A percentile compares a stretch with the other conserved stretches of the same genome.
These are phyloP conservation scores for Mucor mucedo DNA, from an alignment of 371 early-diverging fungal genomes.

Conservation along the genomic window DNA sequence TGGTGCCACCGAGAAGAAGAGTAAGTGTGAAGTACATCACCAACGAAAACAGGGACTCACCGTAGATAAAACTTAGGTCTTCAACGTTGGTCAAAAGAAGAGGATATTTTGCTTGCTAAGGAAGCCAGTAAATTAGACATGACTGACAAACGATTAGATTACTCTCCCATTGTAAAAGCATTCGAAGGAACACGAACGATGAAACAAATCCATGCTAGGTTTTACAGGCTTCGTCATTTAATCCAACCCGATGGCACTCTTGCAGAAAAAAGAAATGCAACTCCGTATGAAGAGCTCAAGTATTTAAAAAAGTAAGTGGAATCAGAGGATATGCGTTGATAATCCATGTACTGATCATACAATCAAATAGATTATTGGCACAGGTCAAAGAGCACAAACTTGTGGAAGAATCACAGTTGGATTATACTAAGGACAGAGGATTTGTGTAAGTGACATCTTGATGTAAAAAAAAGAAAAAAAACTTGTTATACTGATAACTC, in stretches of 20 bases:
- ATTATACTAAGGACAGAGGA: conserved; percentile 14
- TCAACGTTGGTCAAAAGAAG: conserved; percentile 19
- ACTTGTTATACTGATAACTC: background rate
- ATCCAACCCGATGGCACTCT: conserved; percentile 24
- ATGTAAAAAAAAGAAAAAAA: background rate
- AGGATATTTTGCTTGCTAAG: conserved; percentile 11
- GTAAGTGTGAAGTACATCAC: background rate
- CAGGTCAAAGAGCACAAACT: conserved; percentile 16
- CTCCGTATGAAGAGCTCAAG: conserved; percentile 13
- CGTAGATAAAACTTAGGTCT: background rate
- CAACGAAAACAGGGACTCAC: background rate
- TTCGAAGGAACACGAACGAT: conserved; percentile 4
- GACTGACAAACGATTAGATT: background rate
- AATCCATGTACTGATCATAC: background rate
- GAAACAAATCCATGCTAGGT: conserved; percentile 16
- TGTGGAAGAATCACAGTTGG: conserved; percentile 30
- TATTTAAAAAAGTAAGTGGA: conserved; percentile 8
- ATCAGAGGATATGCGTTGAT: no score
- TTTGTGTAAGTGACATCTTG: conserved; percentile 13
- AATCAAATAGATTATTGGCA: conserved; percentile 9
- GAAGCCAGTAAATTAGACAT: background rate
- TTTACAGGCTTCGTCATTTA: conserved; percentile 10
- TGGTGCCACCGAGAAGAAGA: background rate
- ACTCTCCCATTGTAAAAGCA: background rate
- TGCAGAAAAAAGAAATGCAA: conserved; percentile 1